phyloP scores from a whole-genome alignment of 306 rosid genomes.

The Nissolia schottii region DNA sequence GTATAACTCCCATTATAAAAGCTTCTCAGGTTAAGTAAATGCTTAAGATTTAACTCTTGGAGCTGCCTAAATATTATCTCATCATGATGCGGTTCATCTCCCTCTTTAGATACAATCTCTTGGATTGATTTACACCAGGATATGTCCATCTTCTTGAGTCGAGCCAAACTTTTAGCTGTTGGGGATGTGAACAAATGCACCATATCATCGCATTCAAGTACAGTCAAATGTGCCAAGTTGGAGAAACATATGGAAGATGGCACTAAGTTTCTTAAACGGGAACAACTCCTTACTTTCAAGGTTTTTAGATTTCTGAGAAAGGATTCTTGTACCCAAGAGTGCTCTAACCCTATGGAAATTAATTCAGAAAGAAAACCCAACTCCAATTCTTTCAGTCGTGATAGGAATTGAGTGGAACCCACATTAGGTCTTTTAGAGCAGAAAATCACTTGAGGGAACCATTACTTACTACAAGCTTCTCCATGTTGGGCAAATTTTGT shows the following conservation, averaged over 20 bases:
- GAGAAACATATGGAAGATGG: not conserved
- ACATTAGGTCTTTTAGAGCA: too few relatives aligned
- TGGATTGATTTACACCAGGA: not conserved
- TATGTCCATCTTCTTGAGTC: not conserved
- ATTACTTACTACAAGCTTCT: too few relatives aligned
- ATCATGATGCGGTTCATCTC: not conserved
- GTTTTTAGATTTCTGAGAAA: too few relatives aligned
- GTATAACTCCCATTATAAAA: not conserved
- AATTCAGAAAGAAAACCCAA: too few relatives aligned
- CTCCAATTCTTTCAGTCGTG: too few relatives aligned
- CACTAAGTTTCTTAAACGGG: not conserved
- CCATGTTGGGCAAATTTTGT: too few relatives aligned
- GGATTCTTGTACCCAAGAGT: too few relatives aligned
- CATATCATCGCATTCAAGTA: not conserved
- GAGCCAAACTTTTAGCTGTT: not conserved
- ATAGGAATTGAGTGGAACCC: not conserved
- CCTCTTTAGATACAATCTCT: not conserved
- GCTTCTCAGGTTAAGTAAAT: not conserved
- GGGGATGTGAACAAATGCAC: not conserved
- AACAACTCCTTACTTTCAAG: not conserved
- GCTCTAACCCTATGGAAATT: too few relatives aligned
- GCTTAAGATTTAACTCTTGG: not conserved
- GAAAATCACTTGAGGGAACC: too few relatives aligned
- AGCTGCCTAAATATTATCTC: not conserved
- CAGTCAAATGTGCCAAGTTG: not conserved